Evolutionary conservation across 768 basidiomycete species (phyloP).

Genomic region (Suillus subaureus): DNA sequence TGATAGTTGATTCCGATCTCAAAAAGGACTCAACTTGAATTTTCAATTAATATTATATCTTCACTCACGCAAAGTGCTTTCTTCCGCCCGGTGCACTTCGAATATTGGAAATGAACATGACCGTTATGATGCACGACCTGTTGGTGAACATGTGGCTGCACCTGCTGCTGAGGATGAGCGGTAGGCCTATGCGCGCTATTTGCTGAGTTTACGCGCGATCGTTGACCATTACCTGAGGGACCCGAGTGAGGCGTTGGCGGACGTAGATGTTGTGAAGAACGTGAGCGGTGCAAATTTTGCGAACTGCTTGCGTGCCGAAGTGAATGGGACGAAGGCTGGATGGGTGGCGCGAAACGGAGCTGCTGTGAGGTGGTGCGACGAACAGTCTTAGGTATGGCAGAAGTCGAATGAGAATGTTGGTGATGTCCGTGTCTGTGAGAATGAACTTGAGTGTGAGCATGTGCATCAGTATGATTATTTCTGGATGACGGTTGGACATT

Average conservation of each 20-base stretch:
- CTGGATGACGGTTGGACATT: constrained; percentile 10
- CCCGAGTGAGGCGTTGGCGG: constrained; percentile 6
- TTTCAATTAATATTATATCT: not conserved
- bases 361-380: constrained; percentile 15
- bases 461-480: constrained; percentile 11
- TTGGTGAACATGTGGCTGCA: constrained; percentile 13
- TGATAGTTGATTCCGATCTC: constrained; percentile 82
- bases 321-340: not conserved
- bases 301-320: constrained; percentile 9
- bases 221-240: constrained; percentile 16
- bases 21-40: constrained; percentile 6
- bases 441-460: constrained; percentile 3
- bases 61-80: constrained; percentile 50
- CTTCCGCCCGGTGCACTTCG: constrained; percentile 51
- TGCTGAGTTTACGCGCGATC: constrained; percentile 24
- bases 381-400: constrained; percentile 15
- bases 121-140: constrained; percentile 10
- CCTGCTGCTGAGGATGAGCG: constrained; percentile 3
- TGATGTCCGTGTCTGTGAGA: constrained; percentile 18
- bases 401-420: constrained; percentile 31
- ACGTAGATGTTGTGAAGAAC: not conserved
- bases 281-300: constrained; percentile 3
- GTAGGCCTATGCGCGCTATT: constrained; percentile 15
- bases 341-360: constrained; percentile 6
- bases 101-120: constrained; percentile 42